A percentile compares a stretch with the other conserved stretches of the same genome.
phyloP scores from a whole-genome alignment of 768 basidiomycete species.

The Lyophyllum atratum region DNA sequence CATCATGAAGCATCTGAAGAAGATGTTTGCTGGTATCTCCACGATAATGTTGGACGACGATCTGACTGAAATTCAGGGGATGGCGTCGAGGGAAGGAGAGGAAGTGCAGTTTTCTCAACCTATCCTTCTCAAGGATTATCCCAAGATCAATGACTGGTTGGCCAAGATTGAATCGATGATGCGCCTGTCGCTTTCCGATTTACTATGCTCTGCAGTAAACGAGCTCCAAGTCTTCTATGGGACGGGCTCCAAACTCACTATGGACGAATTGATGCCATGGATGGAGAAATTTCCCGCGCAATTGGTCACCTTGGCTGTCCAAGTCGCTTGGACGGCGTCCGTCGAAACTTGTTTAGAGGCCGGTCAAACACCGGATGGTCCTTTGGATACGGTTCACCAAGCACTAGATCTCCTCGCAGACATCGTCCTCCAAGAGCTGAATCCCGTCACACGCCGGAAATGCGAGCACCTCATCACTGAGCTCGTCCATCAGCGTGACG shows the following conservation, averaged over 20 bases:
- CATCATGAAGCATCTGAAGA: constrained; percentile 99
- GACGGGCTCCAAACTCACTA: constrained; percentile 55
- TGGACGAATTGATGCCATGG: constrained; percentile 81
- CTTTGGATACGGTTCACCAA: constrained; percentile 76
- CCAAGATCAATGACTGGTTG: constrained; percentile 99
- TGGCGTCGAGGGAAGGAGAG: constrained; percentile 96
- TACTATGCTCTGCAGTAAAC: constrained; percentile 76
- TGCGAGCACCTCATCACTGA: constrained; percentile 99
- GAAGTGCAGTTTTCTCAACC: constrained; percentile 83
- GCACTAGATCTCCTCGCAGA: constrained; percentile 96
- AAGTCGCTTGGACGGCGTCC: constrained; percentile 90
- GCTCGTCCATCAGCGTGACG: constrained; percentile 97
- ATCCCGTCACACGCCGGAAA: constrained; percentile 91
- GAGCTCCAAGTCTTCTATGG: constrained; percentile 85
- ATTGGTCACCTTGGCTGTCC: constrained; percentile 92
- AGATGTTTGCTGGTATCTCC: constrained; percentile 99
- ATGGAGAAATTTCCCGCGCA: constrained; percentile 95
- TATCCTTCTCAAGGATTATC: constrained; percentile 87
- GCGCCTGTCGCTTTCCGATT: constrained; percentile 82
- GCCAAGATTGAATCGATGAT: constrained; percentile 91
- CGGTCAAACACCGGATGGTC: constrained; percentile 54
- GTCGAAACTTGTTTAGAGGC: constrained; percentile 73
- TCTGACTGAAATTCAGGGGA: constrained; percentile 84
- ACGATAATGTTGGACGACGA: constrained; percentile 89
- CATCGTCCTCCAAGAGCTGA: constrained; percentile 89